Evolutionary conservation across 257 asterid genomes (phyloP), one percentile per base, ranked within the genome.

Genomic region (Prunella vulgaris): DNA sequence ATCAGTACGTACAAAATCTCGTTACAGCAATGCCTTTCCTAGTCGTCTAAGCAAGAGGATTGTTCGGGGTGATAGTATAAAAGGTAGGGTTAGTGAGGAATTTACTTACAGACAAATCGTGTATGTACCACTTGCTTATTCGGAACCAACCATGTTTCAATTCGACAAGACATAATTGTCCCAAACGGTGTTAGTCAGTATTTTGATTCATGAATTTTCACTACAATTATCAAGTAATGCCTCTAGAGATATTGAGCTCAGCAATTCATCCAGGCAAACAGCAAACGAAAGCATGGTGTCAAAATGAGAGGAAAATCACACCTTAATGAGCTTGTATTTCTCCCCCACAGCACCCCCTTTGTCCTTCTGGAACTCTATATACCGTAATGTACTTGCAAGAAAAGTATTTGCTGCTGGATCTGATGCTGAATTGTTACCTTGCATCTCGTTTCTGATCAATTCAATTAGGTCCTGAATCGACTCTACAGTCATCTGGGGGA

Each of bases 311-410:
- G 60, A 53, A 28, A 60, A 71, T 80, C 71, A 91, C 33, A 79
- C 78, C 66, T 73, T 79, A 52, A 91, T 87, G 73, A 88, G 88
- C 84, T 87, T 81, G 32, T 85, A 94, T 80, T 83, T 91, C 68
- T 91, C 97, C 38, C 90, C 96, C 65, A 91, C 89, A 6, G 91
- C 96, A 42, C 99, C 97, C 14, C 99, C 97, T 84, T 94, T 94
- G 64, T 91, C 97, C 81, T 91, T 94, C 85, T 91, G 97, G 85
- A 91, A 89, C 82, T 94, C 90, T 78, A 94, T 78, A 68, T 91
- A 91, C 63, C 93, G 88, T 38, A 89, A 74, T 49, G 97, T 94
- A 74, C 99, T 89, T 56, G 96, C 91, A 44, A 94, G 85, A 81
- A 89, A 92, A 64, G 92, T 89, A 62, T 89, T 90, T 27, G 97